These are phyloP conservation scores for Neopestalotiopsis rosae DNA, from an alignment of 2,329 filamentous ascomycete genomes.

Conservation along the genomic window DNA sequence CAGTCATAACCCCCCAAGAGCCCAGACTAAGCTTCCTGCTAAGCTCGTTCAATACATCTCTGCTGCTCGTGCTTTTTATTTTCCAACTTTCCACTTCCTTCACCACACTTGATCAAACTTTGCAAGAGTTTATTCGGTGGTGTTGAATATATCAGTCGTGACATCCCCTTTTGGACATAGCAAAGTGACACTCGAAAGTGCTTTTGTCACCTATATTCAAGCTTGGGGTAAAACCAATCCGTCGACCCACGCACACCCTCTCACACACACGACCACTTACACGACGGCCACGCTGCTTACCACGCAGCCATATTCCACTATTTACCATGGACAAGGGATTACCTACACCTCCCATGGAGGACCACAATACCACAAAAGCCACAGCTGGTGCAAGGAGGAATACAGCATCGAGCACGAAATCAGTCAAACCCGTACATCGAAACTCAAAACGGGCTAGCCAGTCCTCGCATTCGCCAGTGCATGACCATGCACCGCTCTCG, in stretches of 20 bases:
- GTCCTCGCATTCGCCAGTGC: constrained; percentile 40
- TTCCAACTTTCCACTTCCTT: constrained; percentile 5
- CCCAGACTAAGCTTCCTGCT: constrained; percentile 2
- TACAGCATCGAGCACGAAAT: constrained; percentile 47
- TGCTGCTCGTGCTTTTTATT: neutral
- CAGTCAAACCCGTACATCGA: constrained; percentile 56
- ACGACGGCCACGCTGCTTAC: constrained; percentile 21
- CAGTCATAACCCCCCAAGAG: constrained; percentile 8
- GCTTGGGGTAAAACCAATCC: neutral
- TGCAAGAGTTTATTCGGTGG: neutral
- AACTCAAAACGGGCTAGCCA: constrained; percentile 55
- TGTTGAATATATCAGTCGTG: neutral
- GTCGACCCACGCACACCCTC: constrained; percentile 7
- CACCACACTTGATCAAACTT: neutral
- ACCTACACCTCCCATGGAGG: constrained; percentile 57
- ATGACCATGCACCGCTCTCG: constrained; percentile 44
- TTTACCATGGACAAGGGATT: constrained; percentile 55
- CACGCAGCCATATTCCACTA: neutral
- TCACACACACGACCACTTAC: constrained; percentile 15
- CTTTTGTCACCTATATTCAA: neutral
- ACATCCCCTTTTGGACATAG: neutral
- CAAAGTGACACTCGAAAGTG: constrained; percentile 1
- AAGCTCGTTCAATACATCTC: neutral
- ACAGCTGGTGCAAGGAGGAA: constrained; percentile 27
- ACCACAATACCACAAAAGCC: constrained; percentile 32